A percentile compares a stretch with the other conserved stretches of the same genome.
phyloP scores from a whole-genome alignment of 345 rosid genomes.

The Boechera stricta region DNA sequence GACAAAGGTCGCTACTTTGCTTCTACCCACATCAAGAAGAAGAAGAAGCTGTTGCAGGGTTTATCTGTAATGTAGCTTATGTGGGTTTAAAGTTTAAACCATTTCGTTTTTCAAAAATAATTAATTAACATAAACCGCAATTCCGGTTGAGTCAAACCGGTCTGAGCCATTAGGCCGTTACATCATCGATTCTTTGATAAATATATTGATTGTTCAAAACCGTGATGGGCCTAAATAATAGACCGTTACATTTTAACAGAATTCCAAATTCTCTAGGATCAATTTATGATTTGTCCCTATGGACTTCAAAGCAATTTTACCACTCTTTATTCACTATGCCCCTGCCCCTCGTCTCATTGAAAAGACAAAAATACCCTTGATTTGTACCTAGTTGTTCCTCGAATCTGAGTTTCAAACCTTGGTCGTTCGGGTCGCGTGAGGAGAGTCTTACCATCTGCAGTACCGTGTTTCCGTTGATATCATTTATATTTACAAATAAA shows the following conservation, averaged over 20 bases:
- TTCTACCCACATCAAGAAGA: conserved; percentile 26
- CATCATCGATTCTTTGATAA: background rate
- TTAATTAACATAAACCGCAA: background rate
- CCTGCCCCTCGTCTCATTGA: too few species aligned
- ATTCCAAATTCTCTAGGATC: background rate
- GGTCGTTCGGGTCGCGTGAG: too few species aligned
- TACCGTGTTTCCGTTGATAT: too few species aligned
- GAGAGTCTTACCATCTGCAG: too few species aligned
- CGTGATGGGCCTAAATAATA: background rate
- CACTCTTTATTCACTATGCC: too few species aligned
- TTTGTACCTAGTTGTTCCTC: too few species aligned
- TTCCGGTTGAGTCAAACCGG: conserved; percentile 32
- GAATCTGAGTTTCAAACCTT: too few species aligned
- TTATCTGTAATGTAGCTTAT: conserved; percentile 23
- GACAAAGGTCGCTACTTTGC: conserved; percentile 22
- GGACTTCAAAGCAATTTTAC: too few species aligned
- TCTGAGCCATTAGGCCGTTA: background rate
- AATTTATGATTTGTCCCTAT: too few species aligned
- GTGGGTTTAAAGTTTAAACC: conserved; percentile 23
- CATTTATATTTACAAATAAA: too few species aligned
- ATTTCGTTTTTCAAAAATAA: background rate
- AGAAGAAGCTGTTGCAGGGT: conserved; percentile 37
- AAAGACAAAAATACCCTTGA: too few species aligned
- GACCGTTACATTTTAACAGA: conserved; percentile 9
- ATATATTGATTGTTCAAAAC: conserved; percentile 1